Evolutionary conservation across 1,284 basidiomycete genomes (phyloP).

Genomic region (Sporisorium iseilematis-ciliati): DNA sequence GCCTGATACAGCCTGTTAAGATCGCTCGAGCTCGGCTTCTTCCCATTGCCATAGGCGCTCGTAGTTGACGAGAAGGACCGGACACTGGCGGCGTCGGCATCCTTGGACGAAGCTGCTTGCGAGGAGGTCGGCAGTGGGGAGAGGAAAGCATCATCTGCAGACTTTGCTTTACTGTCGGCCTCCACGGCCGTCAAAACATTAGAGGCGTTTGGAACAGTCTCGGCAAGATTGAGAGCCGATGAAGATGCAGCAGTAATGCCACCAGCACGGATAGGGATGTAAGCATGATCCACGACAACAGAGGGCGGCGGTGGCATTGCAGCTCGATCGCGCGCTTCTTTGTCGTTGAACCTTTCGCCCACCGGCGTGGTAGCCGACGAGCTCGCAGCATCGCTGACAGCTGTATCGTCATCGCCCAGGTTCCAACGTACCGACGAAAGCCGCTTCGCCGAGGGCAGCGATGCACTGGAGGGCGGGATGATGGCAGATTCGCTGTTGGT

Average conservation of each 20-base stretch:
- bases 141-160: conserved; percentile 5
- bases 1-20: conserved; percentile 42
- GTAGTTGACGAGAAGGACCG: conserved; percentile 15
- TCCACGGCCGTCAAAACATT: too few species aligned
- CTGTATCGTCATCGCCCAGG: conserved; percentile 15
- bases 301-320: conserved; percentile 43
- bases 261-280: conserved; percentile 42
- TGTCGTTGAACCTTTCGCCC: conserved; percentile 14
- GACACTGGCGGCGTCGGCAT: conserved; percentile 20
- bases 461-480: neutral
- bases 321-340: conserved; percentile 26
- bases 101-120: neutral
- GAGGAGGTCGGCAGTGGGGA: neutral
- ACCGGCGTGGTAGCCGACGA: conserved; percentile 19
- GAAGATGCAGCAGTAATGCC: conserved; percentile 33
- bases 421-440: conserved; percentile 46
- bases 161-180: neutral
- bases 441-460: conserved; percentile 18
- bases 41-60: conserved; percentile 1
- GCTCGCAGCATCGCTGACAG: neutral
- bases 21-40: conserved; percentile 39
- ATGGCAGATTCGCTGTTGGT: conserved; percentile 18
- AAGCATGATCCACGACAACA: conserved; percentile 36
- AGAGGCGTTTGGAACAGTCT: neutral
- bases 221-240: conserved; percentile 14